Conservation (phyloP, 257 asterid species). For the Hygrophila difformis region DNA sequence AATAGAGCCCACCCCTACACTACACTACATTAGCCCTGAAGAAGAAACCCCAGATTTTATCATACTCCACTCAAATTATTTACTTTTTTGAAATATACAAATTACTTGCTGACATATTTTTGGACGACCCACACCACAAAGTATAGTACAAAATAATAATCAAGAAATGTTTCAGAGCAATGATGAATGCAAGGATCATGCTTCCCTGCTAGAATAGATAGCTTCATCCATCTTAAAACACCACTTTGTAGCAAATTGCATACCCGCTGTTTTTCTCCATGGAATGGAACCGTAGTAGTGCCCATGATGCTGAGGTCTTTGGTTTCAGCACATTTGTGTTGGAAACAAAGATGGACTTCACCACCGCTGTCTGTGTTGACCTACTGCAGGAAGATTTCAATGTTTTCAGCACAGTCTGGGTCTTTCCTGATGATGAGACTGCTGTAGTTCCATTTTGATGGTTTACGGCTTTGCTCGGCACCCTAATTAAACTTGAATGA, state of each 20-base stretch:
- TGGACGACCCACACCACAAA: no score
- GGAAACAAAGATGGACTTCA: conserved; percentile 27
- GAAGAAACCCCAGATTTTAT: no score
- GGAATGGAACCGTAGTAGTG: conserved; percentile 25
- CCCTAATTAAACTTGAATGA: conserved; percentile 17
- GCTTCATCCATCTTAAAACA: conserved; percentile 17
- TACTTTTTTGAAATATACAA: no score
- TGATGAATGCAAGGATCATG: no score
- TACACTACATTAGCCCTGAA: no score
- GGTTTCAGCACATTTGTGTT: conserved; percentile 25
- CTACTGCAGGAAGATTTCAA: conserved; percentile 29
- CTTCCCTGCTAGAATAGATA: no score
- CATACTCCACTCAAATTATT: no score
- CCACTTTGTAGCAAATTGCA: conserved; percentile 33
- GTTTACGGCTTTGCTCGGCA: conserved; percentile 14
- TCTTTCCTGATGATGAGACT: conserved; percentile 17
- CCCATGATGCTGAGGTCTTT: conserved; percentile 14
- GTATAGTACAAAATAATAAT: no score
- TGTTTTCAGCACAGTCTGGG: conserved; percentile 30
- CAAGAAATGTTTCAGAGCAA: no score
- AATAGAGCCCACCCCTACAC: no score
- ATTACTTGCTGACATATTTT: no score
- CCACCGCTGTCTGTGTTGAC: conserved; percentile 19
- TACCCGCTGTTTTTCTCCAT: conserved; percentile 25
- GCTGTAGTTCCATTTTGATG: conserved; percentile 24